phyloP scores from a whole-genome alignment of 2,329 filamentous ascomycete genomes.

The Aspergillus sp. region DNA sequence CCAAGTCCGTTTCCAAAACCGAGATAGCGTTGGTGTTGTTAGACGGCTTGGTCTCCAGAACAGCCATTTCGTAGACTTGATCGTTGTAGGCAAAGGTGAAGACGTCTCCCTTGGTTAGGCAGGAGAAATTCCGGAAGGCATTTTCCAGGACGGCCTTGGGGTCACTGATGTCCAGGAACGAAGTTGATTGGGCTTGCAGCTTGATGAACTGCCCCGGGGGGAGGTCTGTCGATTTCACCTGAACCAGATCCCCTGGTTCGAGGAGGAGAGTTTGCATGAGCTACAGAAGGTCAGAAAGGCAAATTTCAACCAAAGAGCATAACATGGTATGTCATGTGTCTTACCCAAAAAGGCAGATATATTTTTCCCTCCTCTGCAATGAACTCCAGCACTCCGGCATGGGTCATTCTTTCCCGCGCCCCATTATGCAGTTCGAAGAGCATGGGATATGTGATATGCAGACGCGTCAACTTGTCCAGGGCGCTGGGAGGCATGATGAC shows the following conservation, averaged over 20 bases:
- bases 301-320: not conserved
- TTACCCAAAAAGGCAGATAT: conserved; percentile 91
- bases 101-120: conserved; percentile 86
- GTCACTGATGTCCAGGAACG: conserved; percentile 94
- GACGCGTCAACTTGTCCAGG: conserved; percentile 89
- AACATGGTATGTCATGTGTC: conserved; percentile 17
- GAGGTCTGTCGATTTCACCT: conserved; percentile 91
- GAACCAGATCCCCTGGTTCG: conserved; percentile 89
- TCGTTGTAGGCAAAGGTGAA: conserved; percentile 98
- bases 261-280: conserved; percentile 90
- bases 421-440: conserved; percentile 95
- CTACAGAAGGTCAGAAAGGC: conserved; percentile 43
- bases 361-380: conserved; percentile 96
- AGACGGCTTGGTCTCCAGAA: conserved; percentile 88
- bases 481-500: conserved; percentile 96
- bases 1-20: conserved; percentile 93
- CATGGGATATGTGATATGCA: conserved; percentile 97
- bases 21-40: conserved; percentile 79
- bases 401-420: conserved; percentile 72
- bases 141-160: conserved; percentile 96
- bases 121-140: conserved; percentile 92
- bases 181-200: conserved; percentile 87
- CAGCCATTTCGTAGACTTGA: conserved; percentile 85
- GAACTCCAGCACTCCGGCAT: conserved; percentile 94
- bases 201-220: conserved; percentile 91